phyloP scores from a whole-genome alignment of 768 basidiomycete species.

The Paxillus ammoniavirescens region DNA sequence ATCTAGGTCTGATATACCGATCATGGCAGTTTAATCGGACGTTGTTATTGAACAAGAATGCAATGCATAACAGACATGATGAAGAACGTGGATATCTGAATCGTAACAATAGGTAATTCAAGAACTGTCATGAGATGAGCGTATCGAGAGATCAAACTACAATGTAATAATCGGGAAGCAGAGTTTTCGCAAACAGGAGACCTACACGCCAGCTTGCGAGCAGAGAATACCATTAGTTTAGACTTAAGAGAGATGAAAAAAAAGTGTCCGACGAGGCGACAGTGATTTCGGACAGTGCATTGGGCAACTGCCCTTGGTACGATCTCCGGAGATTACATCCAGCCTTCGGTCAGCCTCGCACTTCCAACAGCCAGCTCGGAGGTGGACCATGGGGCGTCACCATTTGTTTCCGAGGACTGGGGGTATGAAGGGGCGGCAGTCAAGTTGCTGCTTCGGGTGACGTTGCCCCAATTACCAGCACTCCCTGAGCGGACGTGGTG shows the following conservation, averaged over 20 bases:
- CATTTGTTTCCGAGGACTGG: slow-evolving; percentile 50
- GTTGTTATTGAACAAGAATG: slow-evolving; percentile 13
- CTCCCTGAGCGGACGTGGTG: slow-evolving; percentile 78
- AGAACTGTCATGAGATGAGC: slow-evolving; percentile 33
- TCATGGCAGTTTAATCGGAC: slow-evolving; percentile 28
- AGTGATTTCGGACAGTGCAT: slow-evolving; percentile 27
- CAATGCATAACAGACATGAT: slow-evolving; percentile 36
- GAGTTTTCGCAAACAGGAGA: slow-evolving; percentile 1
- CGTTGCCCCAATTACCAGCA: slow-evolving; percentile 75
- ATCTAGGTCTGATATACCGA: not conserved
- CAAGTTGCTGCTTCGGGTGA: slow-evolving; percentile 54
- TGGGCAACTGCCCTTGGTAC: slow-evolving; percentile 3
- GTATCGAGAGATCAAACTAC: slow-evolving; percentile 24
- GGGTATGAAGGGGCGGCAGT: slow-evolving; percentile 50
- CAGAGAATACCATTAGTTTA: slow-evolving; percentile 2
- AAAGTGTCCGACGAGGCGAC: slow-evolving; percentile 45
- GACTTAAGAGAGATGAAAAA: slow-evolving; percentile 7
- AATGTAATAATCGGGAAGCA: slow-evolving; percentile 12
- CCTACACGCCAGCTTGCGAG: slow-evolving; percentile 1
- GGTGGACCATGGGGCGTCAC: slow-evolving; percentile 60
- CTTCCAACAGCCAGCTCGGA: slow-evolving; percentile 49
- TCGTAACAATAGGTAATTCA: slow-evolving; percentile 36
- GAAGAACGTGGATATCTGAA: slow-evolving; percentile 33
- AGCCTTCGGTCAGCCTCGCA: slow-evolving; percentile 56
- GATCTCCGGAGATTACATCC: slow-evolving; percentile 26